These are phyloP conservation scores for Apiotrichum siamense DNA, from an alignment of 1,284 basidiomycete genomes.

Conservation along the genomic window DNA sequence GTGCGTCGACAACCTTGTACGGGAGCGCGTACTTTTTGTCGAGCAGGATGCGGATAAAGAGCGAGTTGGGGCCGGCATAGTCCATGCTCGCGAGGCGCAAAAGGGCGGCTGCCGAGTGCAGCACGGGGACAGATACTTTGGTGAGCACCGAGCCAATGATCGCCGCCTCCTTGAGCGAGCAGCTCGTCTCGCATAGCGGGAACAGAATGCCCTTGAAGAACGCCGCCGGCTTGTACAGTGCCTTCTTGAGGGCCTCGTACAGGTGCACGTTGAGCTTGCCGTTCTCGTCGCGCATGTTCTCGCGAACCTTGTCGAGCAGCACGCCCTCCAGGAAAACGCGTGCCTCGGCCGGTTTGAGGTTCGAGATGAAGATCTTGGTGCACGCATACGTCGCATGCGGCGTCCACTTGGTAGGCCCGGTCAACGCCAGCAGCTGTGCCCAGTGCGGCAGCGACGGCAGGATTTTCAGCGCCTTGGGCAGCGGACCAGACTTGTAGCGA, in stretches of 20 bases:
- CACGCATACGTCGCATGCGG: constrained; percentile 92
- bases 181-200: constrained; percentile 83
- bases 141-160: constrained; percentile 88
- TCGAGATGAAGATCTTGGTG: constrained; percentile 92
- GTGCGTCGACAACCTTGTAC: constrained; percentile 94
- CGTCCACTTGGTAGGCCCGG: constrained; percentile 87
- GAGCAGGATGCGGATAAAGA: constrained; percentile 93
- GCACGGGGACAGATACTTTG: constrained; percentile 86
- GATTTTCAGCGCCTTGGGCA: constrained; percentile 98
- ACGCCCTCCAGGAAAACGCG: constrained; percentile 90
- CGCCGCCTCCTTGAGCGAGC: constrained; percentile 90
- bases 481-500: constrained; percentile 88
- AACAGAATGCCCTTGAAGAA: constrained; percentile 99
- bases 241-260: constrained; percentile 85
- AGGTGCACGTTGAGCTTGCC: constrained; percentile 90
- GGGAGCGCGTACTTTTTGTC: constrained; percentile 99
- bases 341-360: constrained; percentile 93
- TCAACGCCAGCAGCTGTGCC: constrained; percentile 92
- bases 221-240: constrained; percentile 92
- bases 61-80: constrained; percentile 88
- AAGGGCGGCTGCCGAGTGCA: constrained; percentile 93
- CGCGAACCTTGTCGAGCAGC: constrained; percentile 80
- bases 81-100: constrained; percentile 94
- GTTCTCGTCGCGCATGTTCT: constrained; percentile 69
- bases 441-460: constrained; percentile 92